Percentiles rank a stretch among this genome's conserved stretches.
Conservation (phyloP, 2,329 filamentous ascomycete genomes). For the Claviceps fusiformis region DNA sequence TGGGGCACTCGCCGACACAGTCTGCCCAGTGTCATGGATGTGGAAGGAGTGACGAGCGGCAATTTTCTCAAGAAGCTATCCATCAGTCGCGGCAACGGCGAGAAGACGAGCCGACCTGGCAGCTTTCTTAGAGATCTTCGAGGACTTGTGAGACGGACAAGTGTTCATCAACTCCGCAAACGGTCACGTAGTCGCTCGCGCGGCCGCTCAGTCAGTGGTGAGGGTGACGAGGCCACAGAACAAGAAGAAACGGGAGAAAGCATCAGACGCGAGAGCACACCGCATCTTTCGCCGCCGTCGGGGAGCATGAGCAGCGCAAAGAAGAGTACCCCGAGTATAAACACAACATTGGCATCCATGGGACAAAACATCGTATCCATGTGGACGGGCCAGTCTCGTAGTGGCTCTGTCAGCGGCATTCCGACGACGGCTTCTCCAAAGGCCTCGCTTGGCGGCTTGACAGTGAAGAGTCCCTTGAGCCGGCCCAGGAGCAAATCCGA, state of each 20-base stretch:
- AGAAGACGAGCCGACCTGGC: slow-evolving; percentile 32
- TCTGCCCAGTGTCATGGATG: slow-evolving; percentile 40
- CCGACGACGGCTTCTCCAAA: slow-evolving; percentile 40
- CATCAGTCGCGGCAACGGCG: slow-evolving; percentile 30
- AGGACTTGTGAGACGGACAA: slow-evolving; percentile 36
- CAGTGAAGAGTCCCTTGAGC: slow-evolving; percentile 34
- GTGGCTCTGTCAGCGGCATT: slow-evolving; percentile 43
- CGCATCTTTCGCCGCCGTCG: slow-evolving; percentile 34
- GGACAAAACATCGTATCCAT: slow-evolving; percentile 41
- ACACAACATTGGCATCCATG: slow-evolving; percentile 44
- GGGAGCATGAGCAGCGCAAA: slow-evolving; percentile 39
- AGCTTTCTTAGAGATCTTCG: slow-evolving; percentile 34
- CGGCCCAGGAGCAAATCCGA: slow-evolving; percentile 44
- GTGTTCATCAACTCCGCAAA: slow-evolving; percentile 29
- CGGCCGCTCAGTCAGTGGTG: slow-evolving; percentile 9
- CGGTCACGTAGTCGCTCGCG: slow-evolving; percentile 26
- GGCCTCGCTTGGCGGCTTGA: slow-evolving; percentile 27
- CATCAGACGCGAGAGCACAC: slow-evolving; percentile 29
- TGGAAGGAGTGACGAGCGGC: slow-evolving; percentile 41
- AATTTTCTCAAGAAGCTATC: slow-evolving; percentile 50
- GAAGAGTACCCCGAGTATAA: slow-evolving; percentile 41
- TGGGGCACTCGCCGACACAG: slow-evolving; percentile 57
- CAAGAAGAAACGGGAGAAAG: slow-evolving; percentile 14
- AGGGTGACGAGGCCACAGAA: slow-evolving; percentile 17
- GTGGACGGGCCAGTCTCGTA: slow-evolving; percentile 41